Percentiles rank a stretch among this genome's conserved stretches.
These are phyloP conservation scores for Suillus subaureus DNA, from an alignment of 768 basidiomycete genomes.

Conservation along the genomic window DNA sequence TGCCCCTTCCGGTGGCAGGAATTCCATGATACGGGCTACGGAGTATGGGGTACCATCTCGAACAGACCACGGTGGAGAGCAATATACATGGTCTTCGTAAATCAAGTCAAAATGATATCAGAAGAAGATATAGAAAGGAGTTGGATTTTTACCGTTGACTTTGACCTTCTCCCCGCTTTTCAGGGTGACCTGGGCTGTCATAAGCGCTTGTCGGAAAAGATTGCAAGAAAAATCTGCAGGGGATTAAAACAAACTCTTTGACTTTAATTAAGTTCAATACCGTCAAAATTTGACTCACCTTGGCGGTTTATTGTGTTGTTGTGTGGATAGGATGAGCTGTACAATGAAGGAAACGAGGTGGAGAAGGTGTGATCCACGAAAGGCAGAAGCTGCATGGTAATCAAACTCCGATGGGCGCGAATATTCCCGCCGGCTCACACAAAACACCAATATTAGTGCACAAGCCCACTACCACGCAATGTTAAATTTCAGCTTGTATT, in stretches of 20 bases:
- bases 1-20: constrained; percentile 78
- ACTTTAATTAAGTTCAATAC: background rate
- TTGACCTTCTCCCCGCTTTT: constrained; percentile 85
- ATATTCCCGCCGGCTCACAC: constrained; percentile 20
- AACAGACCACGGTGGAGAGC: constrained; percentile 89
- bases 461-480: too few relatives aligned
- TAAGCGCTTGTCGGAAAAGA: constrained; percentile 21
- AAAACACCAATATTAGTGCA: background rate
- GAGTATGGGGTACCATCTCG: constrained; percentile 96
- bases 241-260: constrained; percentile 8
- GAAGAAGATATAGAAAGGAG: constrained; percentile 17
- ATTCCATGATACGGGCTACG: constrained; percentile 96
- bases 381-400: constrained; percentile 30
- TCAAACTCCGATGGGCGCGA: constrained; percentile 41
- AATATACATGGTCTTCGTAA: constrained; percentile 91
- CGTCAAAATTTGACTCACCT: constrained; percentile 28
- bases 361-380: constrained; percentile 33
- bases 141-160: constrained; percentile 71
- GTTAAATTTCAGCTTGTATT: background rate
- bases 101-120: constrained; percentile 27
- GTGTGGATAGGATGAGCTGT: constrained; percentile 27
- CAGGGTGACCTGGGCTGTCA: constrained; percentile 51
- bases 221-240: constrained; percentile 31
- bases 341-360: constrained; percentile 38
- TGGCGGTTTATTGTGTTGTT: constrained; percentile 18